A percentile compares a stretch with the other conserved stretches of the same genome.
These are phyloP conservation scores for Prototheca wickerhamii DNA, from an alignment of 163 green algal genomes.

Conservation along the genomic window DNA sequence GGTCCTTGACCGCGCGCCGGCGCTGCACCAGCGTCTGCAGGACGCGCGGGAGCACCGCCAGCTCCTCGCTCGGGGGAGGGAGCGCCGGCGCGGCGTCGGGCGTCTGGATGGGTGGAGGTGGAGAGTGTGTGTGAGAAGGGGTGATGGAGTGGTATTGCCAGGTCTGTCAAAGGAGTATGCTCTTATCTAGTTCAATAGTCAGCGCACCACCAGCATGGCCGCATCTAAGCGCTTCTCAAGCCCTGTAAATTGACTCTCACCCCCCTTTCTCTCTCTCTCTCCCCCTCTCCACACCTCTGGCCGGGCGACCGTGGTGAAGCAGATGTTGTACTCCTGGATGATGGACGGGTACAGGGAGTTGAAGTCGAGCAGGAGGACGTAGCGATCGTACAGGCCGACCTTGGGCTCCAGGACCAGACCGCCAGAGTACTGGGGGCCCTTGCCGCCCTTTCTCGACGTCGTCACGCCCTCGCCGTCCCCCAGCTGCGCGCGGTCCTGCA, in stretches of 20 bases:
- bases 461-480: conserved; percentile 7
- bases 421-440: conserved; percentile 65
- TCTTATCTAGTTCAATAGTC: too few species aligned
- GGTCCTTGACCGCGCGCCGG: conserved; percentile 64
- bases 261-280: background rate
- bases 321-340: conserved; percentile 99
- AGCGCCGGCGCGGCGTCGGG: conserved; percentile 46
- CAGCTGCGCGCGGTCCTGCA: conserved; percentile 20
- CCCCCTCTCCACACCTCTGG: background rate
- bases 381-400: conserved; percentile 95
- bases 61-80: conserved; percentile 35
- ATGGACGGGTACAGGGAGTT: conserved; percentile 99
- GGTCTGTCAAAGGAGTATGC: too few species aligned
- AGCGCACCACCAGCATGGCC: too few species aligned
- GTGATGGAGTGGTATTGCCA: too few species aligned
- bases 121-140: background rate
- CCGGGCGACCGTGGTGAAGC: conserved; percentile 92
- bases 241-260: background rate
- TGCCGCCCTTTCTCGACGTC: conserved; percentile 23
- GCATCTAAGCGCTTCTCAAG: too few species aligned
- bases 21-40: conserved; percentile 68
- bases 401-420: conserved; percentile 98
- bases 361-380: conserved; percentile 97
- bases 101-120: conserved; percentile 26
- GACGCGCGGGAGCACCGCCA: conserved; percentile 50